Evolutionary conservation across 345 rosid genomes (phyloP).

Genomic region (Pistacia vera): DNA sequence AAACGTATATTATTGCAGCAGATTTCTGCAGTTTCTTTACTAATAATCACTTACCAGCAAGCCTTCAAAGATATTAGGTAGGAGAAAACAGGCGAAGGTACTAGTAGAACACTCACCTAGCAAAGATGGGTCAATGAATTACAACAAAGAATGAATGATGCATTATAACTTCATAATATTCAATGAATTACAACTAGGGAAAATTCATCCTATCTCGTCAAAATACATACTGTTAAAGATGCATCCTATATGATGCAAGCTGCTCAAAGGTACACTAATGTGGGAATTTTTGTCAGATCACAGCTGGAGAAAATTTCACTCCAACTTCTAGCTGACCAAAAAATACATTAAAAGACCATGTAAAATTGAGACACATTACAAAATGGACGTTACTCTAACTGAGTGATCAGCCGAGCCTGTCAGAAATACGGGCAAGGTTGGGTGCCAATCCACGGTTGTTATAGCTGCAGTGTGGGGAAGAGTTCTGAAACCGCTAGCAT

Average conservation of each 20-base stretch:
- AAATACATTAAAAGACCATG: not conserved
- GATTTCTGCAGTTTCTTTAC: no score
- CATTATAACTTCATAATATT: not conserved
- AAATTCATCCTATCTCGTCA: not conserved
- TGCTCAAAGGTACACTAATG: not conserved
- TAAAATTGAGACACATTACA: constrained; percentile 15
- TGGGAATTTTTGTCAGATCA: not conserved
- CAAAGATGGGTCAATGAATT: no score
- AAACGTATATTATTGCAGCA: no score
- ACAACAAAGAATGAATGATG: constrained; percentile 3
- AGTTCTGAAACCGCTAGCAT: constrained; percentile 47
- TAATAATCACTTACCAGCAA: no score
- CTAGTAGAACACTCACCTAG: no score
- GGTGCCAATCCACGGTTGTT: constrained; percentile 80
- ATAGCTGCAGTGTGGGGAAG: constrained; percentile 67
- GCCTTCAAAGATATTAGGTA: no score
- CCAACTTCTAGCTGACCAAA: not conserved
- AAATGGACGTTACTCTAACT: constrained; percentile 57
- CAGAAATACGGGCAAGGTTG: constrained; percentile 63
- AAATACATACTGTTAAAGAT: not conserved
- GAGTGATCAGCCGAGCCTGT: constrained; percentile 78
- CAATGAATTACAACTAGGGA: constrained; percentile 13
- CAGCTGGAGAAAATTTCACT: not conserved
- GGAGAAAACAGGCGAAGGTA: no score
- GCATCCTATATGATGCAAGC: not conserved